Conservation (phyloP, 1,139 yeast genomes). For the Tardiomyces digboiensis region DNA sequence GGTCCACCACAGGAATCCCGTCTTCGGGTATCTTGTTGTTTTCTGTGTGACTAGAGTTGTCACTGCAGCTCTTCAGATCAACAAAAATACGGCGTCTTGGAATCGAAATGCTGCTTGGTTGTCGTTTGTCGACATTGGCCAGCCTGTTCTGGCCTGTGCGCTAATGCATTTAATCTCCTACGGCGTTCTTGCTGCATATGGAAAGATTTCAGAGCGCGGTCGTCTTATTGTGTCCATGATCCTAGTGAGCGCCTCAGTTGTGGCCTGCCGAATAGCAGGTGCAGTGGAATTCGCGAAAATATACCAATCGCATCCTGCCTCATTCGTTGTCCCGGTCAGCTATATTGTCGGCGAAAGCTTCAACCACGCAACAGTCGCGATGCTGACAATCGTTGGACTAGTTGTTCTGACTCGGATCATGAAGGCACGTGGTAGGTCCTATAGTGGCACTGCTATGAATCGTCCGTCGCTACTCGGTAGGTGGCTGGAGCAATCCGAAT, state of each 20-base stretch:
- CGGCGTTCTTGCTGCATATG: background rate
- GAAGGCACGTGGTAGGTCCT: background rate
- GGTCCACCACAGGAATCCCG: background rate
- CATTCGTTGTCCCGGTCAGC: background rate
- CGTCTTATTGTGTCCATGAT: background rate
- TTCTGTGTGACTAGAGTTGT: background rate
- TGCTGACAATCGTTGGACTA: background rate
- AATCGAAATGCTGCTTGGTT: background rate
- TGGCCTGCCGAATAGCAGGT: background rate
- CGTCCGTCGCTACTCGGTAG: too few species aligned
- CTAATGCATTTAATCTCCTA: background rate
- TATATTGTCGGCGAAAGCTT: background rate
- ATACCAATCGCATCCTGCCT: too few species aligned
- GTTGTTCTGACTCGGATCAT: background rate
- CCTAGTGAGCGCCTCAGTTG: background rate
- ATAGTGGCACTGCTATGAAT: background rate
- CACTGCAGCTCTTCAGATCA: background rate
- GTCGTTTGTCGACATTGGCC: background rate
- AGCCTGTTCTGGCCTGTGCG: background rate
- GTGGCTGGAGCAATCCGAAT: too few species aligned
- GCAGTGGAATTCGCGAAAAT: background rate
- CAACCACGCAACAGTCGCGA: background rate
- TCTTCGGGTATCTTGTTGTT: background rate
- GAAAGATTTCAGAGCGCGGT: background rate
- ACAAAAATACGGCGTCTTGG: background rate